Conservation (phyloP, 176 grass and related monocot species). For the Triticum timopheevii region DNA sequence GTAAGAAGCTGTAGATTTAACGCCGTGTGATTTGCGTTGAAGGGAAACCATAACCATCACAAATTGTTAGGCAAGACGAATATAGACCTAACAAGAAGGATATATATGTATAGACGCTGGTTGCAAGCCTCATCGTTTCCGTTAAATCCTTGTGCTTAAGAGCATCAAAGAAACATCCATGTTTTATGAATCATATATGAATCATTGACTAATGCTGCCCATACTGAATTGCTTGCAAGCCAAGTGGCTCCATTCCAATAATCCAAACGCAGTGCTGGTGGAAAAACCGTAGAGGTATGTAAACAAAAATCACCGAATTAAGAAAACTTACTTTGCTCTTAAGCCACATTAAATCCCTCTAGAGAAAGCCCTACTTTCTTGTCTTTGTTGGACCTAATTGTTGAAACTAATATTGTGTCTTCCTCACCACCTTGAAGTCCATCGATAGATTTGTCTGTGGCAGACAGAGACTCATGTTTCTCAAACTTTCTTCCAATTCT, state of each 20-base stretch:
- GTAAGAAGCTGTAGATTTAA: slow-evolving; percentile 3
- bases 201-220: slow-evolving; percentile 50
- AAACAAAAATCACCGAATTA: slow-evolving; percentile 14
- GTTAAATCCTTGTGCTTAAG: slow-evolving; percentile 33
- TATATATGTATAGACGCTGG: not conserved
- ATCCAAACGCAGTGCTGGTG: slow-evolving; percentile 53
- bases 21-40: not conserved
- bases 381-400: slow-evolving; percentile 67
- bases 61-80: slow-evolving; percentile 33
- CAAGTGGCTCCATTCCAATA: slow-evolving; percentile 52
- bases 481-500: slow-evolving; percentile 49
- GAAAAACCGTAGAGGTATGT: slow-evolving; percentile 21
- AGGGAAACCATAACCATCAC: not conserved
- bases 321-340: slow-evolving; percentile 64
- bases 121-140: slow-evolving; percentile 29
- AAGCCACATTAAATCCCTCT: slow-evolving; percentile 32
- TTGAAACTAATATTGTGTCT: slow-evolving; percentile 80
- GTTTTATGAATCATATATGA: no score
- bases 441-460: slow-evolving; percentile 62
- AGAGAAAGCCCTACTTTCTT: slow-evolving; percentile 64
- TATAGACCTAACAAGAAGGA: not conserved
- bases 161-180: slow-evolving; percentile 45
- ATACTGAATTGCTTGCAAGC: slow-evolving; percentile 49
- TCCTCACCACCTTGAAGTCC: slow-evolving; percentile 75
- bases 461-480: slow-evolving; percentile 61